Conservation (phyloP, 306 rosid genomes). For the Morella rubra region DNA sequence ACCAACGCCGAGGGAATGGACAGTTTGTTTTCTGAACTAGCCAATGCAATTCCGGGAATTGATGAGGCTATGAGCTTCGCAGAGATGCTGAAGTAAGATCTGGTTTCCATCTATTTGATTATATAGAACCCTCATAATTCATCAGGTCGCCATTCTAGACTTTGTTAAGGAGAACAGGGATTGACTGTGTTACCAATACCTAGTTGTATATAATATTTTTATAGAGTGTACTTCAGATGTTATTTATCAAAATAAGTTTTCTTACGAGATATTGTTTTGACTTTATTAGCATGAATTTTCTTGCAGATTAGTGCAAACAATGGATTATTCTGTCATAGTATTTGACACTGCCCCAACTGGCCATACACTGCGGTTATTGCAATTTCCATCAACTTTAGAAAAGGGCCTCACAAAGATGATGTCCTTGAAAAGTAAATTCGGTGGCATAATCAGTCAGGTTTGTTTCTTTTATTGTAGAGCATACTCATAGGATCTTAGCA, state of each 20-base stretch:
- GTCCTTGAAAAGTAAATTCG: slow-evolving; percentile 95
- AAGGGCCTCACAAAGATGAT: slow-evolving; percentile 92
- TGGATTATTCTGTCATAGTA: slow-evolving; percentile 97
- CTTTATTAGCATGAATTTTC: slow-evolving; percentile 12
- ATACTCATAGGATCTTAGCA: not conserved
- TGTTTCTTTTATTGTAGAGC: slow-evolving; percentile 15
- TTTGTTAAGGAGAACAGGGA: not conserved
- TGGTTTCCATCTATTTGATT: not conserved
- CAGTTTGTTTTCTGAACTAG: slow-evolving; percentile 69
- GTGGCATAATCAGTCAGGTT: slow-evolving; percentile 90
- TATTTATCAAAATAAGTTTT: not conserved
- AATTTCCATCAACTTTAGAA: slow-evolving; percentile 92
- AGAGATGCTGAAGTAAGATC: slow-evolving; percentile 87
- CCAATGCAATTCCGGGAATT: slow-evolving; percentile 97
- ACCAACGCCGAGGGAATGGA: slow-evolving; percentile 79
- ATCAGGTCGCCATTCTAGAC: not conserved
- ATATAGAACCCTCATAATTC: not conserved
- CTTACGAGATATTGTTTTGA: slow-evolving; percentile 5
- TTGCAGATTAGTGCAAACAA: slow-evolving; percentile 95
- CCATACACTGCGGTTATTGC: slow-evolving; percentile 90
- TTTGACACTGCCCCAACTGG: slow-evolving; percentile 99
- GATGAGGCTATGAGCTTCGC: slow-evolving; percentile 99
- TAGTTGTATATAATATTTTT: not conserved
- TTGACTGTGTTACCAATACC: not conserved
- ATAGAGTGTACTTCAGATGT: not conserved